A percentile compares a stretch with the other conserved stretches of the same genome.
These are phyloP conservation scores for Gossypium bickii DNA, from an alignment of 345 rosid genomes.

Conservation along the genomic window DNA sequence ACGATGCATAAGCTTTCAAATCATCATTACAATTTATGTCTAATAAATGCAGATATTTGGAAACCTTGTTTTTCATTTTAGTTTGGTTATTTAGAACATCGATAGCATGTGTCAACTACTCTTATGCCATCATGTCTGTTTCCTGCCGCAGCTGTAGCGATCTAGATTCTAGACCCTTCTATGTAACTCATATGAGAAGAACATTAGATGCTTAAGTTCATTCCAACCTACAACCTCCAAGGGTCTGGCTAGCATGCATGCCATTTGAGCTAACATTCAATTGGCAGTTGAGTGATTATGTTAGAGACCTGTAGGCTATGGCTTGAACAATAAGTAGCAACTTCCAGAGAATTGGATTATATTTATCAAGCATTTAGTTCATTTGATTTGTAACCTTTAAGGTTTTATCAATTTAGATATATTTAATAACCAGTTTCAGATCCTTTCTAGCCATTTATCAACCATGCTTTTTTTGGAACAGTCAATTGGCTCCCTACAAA, in stretches of 20 bases:
- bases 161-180: background rate
- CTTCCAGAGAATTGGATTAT: background rate
- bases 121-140: background rate
- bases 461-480: constrained; percentile 20
- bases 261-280: background rate
- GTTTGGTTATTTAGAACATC: background rate
- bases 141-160: background rate
- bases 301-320: background rate
- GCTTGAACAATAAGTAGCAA: background rate
- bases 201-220: background rate
- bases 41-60: background rate
- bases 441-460: background rate
- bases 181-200: background rate
- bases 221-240: background rate
- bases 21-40: background rate
- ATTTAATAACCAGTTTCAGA: background rate
- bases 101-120: background rate
- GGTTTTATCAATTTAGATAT: background rate
- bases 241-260: background rate
- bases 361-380: background rate
- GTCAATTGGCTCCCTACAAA: constrained; percentile 41
- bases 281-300: background rate
- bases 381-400: background rate
- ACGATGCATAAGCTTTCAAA: background rate
- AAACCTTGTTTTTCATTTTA: background rate